These are phyloP conservation scores for Aspergillus unguis DNA, from an alignment of 2,329 filamentous ascomycete genomes.

Conservation along the genomic window DNA sequence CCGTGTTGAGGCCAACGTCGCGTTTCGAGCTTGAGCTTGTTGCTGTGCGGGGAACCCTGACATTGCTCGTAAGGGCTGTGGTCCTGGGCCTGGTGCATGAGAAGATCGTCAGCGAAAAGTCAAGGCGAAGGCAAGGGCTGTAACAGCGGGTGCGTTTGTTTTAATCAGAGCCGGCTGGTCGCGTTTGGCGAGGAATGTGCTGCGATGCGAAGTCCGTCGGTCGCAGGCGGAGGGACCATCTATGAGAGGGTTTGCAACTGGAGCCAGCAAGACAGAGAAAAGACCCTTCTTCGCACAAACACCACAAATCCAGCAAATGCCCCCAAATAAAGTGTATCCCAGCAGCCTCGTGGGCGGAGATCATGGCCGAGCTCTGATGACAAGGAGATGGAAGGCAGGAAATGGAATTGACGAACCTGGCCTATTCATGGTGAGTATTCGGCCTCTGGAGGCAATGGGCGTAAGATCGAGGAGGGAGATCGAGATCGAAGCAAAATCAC, in stretches of 20 bases:
- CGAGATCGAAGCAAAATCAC: conserved; percentile 1
- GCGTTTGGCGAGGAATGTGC: conserved; percentile 3
- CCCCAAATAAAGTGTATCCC: conserved; percentile 1
- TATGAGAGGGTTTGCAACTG: conserved; percentile 22
- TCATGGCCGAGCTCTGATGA: conserved; percentile 12
- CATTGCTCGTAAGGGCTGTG: conserved; percentile 52
- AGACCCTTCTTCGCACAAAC: conserved; percentile 7
- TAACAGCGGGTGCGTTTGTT: conserved; percentile 3
- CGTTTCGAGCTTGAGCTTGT: conserved; percentile 46
- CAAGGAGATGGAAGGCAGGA: conserved; percentile 20
- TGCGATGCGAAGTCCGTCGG: conserved; percentile 17
- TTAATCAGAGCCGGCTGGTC: conserved; percentile 2
- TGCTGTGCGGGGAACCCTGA: conserved; percentile 54
- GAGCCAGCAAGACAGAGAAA: conserved; percentile 7
- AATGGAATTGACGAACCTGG: conserved; percentile 44
- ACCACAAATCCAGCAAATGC: background rate
- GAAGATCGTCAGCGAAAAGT: conserved; percentile 14
- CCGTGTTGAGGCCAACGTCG: conserved; percentile 47
- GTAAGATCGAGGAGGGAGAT: conserved; percentile 10
- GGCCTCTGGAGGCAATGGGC: conserved; percentile 16
- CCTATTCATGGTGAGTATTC: conserved; percentile 44
- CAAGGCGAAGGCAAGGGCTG: background rate
- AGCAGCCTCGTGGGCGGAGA: conserved; percentile 2
- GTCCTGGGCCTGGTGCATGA: conserved; percentile 43
- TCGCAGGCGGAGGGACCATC: conserved; percentile 22